A percentile compares a stretch with the other conserved stretches of the same genome.
Evolutionary conservation across 2,329 filamentous ascomycete species (phyloP).

Genomic region (Colletotrichum shisoi): DNA sequence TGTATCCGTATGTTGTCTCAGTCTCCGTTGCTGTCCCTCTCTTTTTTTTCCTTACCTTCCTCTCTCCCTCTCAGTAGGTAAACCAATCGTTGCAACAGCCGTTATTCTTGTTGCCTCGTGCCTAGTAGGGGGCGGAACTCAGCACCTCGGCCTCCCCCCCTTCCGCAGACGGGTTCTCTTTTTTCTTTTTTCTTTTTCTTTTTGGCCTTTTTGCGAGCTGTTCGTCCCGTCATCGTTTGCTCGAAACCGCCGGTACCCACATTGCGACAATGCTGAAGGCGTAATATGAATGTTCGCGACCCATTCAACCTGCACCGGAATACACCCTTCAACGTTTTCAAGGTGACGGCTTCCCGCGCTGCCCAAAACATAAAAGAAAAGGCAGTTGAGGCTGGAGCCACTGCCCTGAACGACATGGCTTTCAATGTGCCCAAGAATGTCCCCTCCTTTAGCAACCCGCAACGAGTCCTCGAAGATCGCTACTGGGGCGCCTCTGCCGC

Average conservation of each 20-base stretch:
- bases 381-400: constrained; percentile 58
- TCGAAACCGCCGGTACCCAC: constrained; percentile 35
- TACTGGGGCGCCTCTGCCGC: constrained; percentile 67
- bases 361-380: constrained; percentile 56
- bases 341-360: constrained; percentile 57
- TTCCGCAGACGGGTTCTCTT: background rate
- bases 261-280: constrained; percentile 38
- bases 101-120: constrained; percentile 17
- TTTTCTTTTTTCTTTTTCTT: background rate
- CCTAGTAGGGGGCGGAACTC: constrained; percentile 12
- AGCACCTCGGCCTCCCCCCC: constrained; percentile 1
- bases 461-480: constrained; percentile 70
- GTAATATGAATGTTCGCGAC: constrained; percentile 53
- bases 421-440: constrained; percentile 74
- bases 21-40: constrained; percentile 33
- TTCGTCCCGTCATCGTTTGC: constrained; percentile 29
- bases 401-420: constrained; percentile 65
- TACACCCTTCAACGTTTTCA: constrained; percentile 53
- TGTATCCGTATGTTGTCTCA: constrained; percentile 19
- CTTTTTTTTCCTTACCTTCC: constrained; percentile 24
- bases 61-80: constrained; percentile 15
- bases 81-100: constrained; percentile 28
- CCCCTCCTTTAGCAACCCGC: constrained; percentile 72
- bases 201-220: constrained; percentile 25
- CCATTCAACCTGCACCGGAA: constrained; percentile 53